These are phyloP conservation scores for Neofusicoccum cordaticola DNA, from an alignment of 2,329 filamentous ascomycete species.

Conservation along the genomic window DNA sequence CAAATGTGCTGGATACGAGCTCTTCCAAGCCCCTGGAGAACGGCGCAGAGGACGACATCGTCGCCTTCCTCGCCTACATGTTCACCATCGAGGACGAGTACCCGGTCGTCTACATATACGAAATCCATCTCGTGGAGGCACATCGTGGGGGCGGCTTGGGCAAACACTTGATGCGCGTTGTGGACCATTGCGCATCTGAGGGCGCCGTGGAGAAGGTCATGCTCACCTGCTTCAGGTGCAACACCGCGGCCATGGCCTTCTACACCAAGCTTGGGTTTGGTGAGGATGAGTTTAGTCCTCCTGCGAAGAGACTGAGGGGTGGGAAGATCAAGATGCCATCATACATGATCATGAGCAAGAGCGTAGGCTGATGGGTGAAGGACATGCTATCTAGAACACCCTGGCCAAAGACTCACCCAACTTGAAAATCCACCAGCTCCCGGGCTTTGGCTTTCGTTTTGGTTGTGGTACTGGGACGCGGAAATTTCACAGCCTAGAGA, in stretches of 20 bases:
- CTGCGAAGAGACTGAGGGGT: conserved; percentile 47
- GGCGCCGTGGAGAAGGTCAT: conserved; percentile 64
- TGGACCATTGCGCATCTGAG: conserved; percentile 53
- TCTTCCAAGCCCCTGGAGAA: neutral
- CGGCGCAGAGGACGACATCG: conserved; percentile 12
- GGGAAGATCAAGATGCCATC: conserved; percentile 49
- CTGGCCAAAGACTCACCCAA: too few species aligned
- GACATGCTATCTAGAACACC: neutral
- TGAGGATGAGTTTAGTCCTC: conserved; percentile 53
- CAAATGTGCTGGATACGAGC: neutral
- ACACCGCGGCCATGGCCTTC: conserved; percentile 56
- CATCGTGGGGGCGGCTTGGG: conserved; percentile 64
- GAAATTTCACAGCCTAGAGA: too few species aligned
- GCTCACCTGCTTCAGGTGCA: conserved; percentile 69
- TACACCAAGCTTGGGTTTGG: conserved; percentile 60
- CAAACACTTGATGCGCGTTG: conserved; percentile 56
- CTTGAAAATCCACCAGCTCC: neutral
- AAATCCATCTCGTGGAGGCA: conserved; percentile 64
- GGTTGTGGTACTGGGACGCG: too few species aligned
- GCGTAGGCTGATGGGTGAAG: neutral
- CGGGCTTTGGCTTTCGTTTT: neutral
- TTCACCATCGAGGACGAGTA: conserved; percentile 60
- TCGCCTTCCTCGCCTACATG: conserved; percentile 62
- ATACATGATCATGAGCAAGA: conserved; percentile 55
- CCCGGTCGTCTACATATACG: conserved; percentile 75